A percentile compares a stretch with the other conserved stretches of the same genome.
These are phyloP conservation scores for Puccinia polysora DNA, from an alignment of 1,284 basidiomycete species.

Conservation along the genomic window DNA sequence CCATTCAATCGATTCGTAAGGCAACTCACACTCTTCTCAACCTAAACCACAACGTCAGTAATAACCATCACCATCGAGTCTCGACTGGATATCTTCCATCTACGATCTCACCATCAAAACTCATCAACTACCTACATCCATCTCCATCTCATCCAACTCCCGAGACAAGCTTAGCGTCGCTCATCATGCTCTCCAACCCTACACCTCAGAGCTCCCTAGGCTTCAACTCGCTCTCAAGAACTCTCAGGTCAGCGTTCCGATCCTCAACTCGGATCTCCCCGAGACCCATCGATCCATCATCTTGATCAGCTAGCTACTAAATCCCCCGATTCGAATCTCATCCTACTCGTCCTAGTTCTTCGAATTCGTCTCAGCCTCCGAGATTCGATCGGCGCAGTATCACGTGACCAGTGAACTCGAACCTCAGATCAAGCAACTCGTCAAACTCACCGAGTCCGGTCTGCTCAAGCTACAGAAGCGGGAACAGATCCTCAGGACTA, in stretches of 20 bases:
- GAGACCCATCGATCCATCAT: too few species aligned
- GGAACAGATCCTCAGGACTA: conserved; percentile 27
- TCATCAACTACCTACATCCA: too few species aligned
- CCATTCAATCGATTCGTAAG: too few species aligned
- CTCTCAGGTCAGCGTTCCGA: conserved; percentile 7
- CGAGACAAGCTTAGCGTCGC: conserved; percentile 9
- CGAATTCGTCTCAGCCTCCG: conserved; percentile 39
- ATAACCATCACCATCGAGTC: too few species aligned
- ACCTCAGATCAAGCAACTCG: conserved; percentile 24
- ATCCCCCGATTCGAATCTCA: too few species aligned
- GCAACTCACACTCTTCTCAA: too few species aligned
- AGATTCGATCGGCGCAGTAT: conserved; percentile 25
- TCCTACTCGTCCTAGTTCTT: too few species aligned
- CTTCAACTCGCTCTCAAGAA: conserved; percentile 1
- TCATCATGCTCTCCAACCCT: neutral
- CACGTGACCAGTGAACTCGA: conserved; percentile 32
- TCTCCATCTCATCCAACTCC: too few species aligned
- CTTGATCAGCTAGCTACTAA: neutral
- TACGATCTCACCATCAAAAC: too few species aligned
- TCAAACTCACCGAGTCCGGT: conserved; percentile 7
- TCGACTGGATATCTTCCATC: too few species aligned
- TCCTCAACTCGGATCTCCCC: neutral
- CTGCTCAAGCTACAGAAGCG: conserved; percentile 29
- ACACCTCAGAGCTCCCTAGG: conserved; percentile 5
- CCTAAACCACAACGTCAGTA: too few species aligned